phyloP scores from a whole-genome alignment of 805 yeast genomes.

The Naumovozyma baii region DNA sequence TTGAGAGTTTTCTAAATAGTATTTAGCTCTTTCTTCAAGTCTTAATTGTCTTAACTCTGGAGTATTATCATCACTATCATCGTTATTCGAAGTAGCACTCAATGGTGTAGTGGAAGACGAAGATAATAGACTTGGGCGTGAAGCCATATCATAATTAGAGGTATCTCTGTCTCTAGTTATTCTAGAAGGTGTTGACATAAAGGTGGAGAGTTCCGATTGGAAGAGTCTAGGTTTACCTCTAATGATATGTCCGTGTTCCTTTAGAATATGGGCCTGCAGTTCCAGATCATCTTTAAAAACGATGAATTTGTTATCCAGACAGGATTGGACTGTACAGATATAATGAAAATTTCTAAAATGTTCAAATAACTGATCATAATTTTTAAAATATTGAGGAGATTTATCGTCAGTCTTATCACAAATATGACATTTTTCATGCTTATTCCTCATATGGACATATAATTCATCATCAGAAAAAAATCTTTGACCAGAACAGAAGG shows the following conservation, averaged over 20 bases:
- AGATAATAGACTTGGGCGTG: neutral
- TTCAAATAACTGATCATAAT: conserved; percentile 64
- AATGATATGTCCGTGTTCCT: conserved; percentile 48
- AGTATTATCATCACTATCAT: conserved; percentile 19
- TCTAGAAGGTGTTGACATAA: conserved; percentile 31
- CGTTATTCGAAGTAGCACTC: neutral
- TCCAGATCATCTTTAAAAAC: conserved; percentile 84
- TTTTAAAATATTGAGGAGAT: conserved; percentile 63
- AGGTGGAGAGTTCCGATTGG: conserved; percentile 57
- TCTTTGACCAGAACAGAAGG: conserved; percentile 61
- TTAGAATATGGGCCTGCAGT: conserved; percentile 76
- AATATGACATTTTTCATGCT: conserved; percentile 81
- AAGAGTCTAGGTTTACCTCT: conserved; percentile 32
- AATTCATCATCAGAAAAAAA: conserved; percentile 87
- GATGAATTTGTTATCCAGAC: conserved; percentile 84
- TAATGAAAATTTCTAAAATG: conserved; percentile 73
- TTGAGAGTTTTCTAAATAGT: conserved; percentile 51
- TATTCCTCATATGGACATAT: conserved; percentile 67
- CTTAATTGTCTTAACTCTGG: conserved; percentile 46
- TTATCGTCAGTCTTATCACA: conserved; percentile 63
- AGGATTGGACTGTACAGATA: conserved; percentile 63
- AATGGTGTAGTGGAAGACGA: neutral
- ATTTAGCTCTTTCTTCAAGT: conserved; percentile 77
- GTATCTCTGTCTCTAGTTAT: conserved; percentile 15
- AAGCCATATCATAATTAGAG: conserved; percentile 5